Base-by-base conservation (phyloP, 2,329 filamentous ascomycete genomes). In the Pseudocercospora macadamiae region DNA sequence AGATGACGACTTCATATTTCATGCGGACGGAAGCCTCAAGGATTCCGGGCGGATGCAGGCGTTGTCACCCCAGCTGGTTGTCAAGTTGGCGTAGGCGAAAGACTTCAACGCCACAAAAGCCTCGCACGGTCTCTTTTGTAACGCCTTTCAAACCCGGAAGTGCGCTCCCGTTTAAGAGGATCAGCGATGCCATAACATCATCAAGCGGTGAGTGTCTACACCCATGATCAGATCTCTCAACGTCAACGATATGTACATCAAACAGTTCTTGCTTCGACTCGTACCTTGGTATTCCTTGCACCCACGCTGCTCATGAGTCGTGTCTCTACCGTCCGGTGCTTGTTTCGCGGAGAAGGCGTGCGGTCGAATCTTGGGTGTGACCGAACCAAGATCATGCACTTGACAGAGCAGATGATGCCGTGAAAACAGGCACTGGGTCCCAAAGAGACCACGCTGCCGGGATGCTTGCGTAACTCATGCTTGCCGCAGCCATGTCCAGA, bases 61-160 rank as follows among this genome's bases (percentile, higher is more conserved):
- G 16, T 19, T 39, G 36, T 42, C 37, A 42, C 37, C 37, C 37
- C 37, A 42, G 37, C 37, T 47, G 42, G 42, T 16, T 47, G 42
- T 47, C 42, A 26, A 47, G 23, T 14, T 47, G 42, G 42, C 42
- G 42, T 47, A 47, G 42, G 53, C 42, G 42, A 34, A 54, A n/a
- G 51, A 34, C 48, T 18, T 21, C 23, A 34, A 59, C 57, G 57
- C 51, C 57, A 59, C 57, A 42, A 59, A 59, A 59, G 34, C 45
- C 57, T 55, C 51, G 51, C 57, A 59, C 51, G 57, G 57, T 51
- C 57, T 16, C 37, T 19, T n/a, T 21, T 47, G 42, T 28, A 47
- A 26, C 42, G 42, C 23, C 23, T 47, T 14, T 47, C 23, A 7
- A 28, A 47, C 42, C 42, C 42, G 42, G 42, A 47, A 47, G 23